Evolutionary conservation across 148 eudicot species (phyloP).

Genomic region (Bassia scoparia): DNA sequence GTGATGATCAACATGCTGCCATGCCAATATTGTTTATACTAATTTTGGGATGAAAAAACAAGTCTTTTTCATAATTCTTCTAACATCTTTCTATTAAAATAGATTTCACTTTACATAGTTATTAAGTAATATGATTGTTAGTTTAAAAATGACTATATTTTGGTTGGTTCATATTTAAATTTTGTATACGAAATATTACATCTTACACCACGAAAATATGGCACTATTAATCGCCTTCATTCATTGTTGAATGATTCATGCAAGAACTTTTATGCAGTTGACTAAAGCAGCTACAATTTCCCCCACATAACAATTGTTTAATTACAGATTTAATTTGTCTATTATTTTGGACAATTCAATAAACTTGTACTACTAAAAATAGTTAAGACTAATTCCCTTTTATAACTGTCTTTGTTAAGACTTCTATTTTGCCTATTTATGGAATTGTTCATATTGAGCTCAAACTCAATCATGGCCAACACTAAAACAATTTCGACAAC

Average conservation of each 20-base stretch:
- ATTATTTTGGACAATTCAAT: too few species aligned
- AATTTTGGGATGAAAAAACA: too few species aligned
- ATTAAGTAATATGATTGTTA: too few species aligned
- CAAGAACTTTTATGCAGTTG: not conserved
- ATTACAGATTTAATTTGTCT: not conserved
- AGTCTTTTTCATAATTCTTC: too few species aligned
- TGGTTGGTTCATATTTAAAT: too few species aligned
- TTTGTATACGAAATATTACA: not conserved
- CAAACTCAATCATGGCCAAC: conserved; percentile 8
- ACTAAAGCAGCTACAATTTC: not conserved
- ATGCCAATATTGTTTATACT: too few species aligned
- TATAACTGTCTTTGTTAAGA: not conserved
- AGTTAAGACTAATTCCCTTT: conserved; percentile 6
- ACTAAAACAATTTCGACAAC: conserved; percentile 1
- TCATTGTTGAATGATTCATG: conserved; percentile 1
- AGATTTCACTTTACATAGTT: too few species aligned
- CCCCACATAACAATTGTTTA: conserved; percentile 2
- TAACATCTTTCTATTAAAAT: too few species aligned
- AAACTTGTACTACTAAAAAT: not conserved
- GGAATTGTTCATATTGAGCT: not conserved
- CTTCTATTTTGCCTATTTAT: not conserved
- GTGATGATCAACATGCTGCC: too few species aligned
- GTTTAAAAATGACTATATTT: too few species aligned
- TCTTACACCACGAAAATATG: not conserved
- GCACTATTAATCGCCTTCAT: not conserved